These are phyloP conservation scores for Pythium apleroticum DNA, from an alignment of 352 stramenopile species.

Conservation along the genomic window DNA sequence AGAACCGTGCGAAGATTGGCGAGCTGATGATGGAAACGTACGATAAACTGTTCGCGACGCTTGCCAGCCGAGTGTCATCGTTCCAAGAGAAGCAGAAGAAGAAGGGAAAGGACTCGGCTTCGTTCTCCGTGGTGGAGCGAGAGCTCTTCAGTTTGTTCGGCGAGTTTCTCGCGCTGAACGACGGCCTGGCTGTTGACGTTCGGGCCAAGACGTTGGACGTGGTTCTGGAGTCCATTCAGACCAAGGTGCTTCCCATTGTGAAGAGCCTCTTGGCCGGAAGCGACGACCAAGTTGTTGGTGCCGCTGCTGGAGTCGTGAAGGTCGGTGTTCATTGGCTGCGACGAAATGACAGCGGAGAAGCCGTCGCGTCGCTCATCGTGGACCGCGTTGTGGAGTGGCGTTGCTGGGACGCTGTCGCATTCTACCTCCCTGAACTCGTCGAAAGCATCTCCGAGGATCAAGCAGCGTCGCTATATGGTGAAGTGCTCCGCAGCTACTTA, in stretches of 20 bases:
- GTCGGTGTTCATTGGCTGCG: conserved; percentile 71
- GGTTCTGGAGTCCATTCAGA: conserved; percentile 44
- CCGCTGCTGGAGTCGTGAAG: conserved; percentile 65
- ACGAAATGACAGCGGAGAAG: conserved; percentile 21
- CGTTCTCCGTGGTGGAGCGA: conserved; percentile 45
- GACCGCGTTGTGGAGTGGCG: conserved; percentile 57
- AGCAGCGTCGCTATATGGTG: conserved; percentile 13
- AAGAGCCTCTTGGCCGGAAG: conserved; percentile 36
- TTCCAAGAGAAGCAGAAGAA: conserved; percentile 20
- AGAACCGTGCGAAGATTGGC: conserved; percentile 66
- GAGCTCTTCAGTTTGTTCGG: conserved; percentile 77
- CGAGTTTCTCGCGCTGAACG: conserved; percentile 73
- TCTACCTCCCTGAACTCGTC: conserved; percentile 69
- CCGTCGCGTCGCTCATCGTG: conserved; percentile 46
- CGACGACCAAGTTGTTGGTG: conserved; percentile 17
- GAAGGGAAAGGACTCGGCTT: background rate
- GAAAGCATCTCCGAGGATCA: conserved; percentile 25
- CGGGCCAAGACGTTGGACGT: conserved; percentile 46
- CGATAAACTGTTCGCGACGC: conserved; percentile 41
- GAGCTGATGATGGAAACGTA: conserved; percentile 51
- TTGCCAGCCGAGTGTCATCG: conserved; percentile 4
- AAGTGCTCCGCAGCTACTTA: conserved; percentile 23
- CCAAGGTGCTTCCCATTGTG: conserved; percentile 34
- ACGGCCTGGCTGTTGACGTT: conserved; percentile 38
- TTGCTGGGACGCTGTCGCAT: conserved; percentile 73